phyloP scores from a whole-genome alignment of 179 eudicot species.

The Pouteria campechiana region DNA sequence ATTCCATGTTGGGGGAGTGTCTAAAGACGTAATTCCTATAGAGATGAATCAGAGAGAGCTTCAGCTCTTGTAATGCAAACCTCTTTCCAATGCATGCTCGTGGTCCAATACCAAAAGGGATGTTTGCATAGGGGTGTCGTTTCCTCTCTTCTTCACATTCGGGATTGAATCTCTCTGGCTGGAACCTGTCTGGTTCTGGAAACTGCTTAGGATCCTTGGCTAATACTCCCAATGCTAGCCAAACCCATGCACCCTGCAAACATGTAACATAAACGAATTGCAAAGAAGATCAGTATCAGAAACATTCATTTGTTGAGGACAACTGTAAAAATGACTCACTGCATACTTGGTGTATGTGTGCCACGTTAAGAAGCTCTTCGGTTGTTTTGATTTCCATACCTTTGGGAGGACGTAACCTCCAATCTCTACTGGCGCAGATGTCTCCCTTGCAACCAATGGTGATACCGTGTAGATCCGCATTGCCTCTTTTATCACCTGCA shows the following conservation, averaged over 20 bases:
- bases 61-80: slow-evolving; percentile 75
- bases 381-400: slow-evolving; percentile 17
- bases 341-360: neutral
- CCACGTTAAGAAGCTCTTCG: neutral
- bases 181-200: slow-evolving; percentile 80
- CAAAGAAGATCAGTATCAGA: no score
- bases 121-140: slow-evolving; percentile 90
- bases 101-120: slow-evolving; percentile 94
- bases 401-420: slow-evolving; percentile 85
- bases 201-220: slow-evolving; percentile 85
- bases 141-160: slow-evolving; percentile 58
- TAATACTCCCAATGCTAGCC: slow-evolving; percentile 91
- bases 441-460: slow-evolving; percentile 86
- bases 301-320: no score
- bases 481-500: slow-evolving; percentile 87
- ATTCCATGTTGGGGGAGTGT: slow-evolving; percentile 82
- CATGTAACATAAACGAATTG: no score
- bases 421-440: slow-evolving; percentile 56
- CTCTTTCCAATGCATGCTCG: slow-evolving; percentile 90
- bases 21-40: slow-evolving; percentile 54
- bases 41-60: slow-evolving; percentile 63
- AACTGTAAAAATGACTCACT: no score
- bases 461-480: slow-evolving; percentile 89
- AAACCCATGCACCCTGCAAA: slow-evolving; percentile 90
- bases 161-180: slow-evolving; percentile 82